Evolutionary conservation across 805 yeast genomes (phyloP).

Genomic region (Suhomyces canberraensis): DNA sequence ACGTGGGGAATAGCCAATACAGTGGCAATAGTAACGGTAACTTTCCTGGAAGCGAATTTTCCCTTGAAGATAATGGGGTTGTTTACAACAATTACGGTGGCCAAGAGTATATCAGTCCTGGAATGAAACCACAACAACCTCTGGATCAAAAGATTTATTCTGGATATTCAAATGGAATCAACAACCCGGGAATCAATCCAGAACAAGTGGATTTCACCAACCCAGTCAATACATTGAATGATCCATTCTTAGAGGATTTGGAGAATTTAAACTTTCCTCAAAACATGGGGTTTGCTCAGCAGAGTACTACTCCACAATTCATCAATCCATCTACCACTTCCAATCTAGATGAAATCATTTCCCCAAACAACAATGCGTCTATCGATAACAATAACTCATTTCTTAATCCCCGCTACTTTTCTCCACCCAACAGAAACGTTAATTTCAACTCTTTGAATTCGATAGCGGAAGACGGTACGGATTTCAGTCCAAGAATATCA

Average conservation of each 20-base stretch:
- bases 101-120: neutral
- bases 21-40: slow-evolving; percentile 1
- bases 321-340: slow-evolving; percentile 14
- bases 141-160: neutral
- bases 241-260: slow-evolving; percentile 32
- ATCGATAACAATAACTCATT: slow-evolving; percentile 16
- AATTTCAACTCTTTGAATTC: slow-evolving; percentile 28
- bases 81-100: neutral
- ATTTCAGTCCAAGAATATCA: slow-evolving; percentile 29
- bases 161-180: neutral
- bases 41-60: neutral
- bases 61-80: neutral
- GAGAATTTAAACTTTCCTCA: slow-evolving; percentile 16
- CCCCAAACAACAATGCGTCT: slow-evolving; percentile 22
- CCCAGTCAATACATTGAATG: slow-evolving; percentile 13
- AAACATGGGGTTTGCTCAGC: slow-evolving; percentile 6
- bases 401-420: slow-evolving; percentile 38
- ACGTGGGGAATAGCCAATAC: slow-evolving; percentile 11
- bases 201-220: slow-evolving; percentile 4
- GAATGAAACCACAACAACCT: neutral
- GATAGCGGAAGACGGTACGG: slow-evolving; percentile 28
- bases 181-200: neutral
- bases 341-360: slow-evolving; percentile 36
- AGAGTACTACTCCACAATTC: slow-evolving; percentile 8
- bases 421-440: slow-evolving; percentile 30